Evolutionary conservation across 352 stramenopile genomes (phyloP), one percentile per base, ranked within the genome.

Genomic region (Pythium insidiosum): DNA sequence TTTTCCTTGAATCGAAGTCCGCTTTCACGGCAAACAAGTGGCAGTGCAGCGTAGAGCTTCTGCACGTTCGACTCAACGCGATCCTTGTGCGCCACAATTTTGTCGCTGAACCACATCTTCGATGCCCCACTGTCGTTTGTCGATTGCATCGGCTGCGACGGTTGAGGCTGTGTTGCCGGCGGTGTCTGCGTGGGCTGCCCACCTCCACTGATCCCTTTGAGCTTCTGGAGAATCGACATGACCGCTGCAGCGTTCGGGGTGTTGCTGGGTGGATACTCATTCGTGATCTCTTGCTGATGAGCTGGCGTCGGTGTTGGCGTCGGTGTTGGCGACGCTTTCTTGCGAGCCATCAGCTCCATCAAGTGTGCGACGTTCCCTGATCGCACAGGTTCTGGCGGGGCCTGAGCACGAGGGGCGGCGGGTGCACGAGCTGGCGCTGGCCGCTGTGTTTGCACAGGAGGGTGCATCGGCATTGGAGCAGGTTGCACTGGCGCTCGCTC

Each of bases 51-150:
- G 45, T 93, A 93, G n/a, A 93, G 47, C 38, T 85, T 88, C 46
- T 91, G 77, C 15, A 93, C 69, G 35, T 93, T 89, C 3, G 73
- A 84, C 56, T 90, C 81, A 19, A 93, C 76, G 16, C 81, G 75
- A 7, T 90, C 76, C 41, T 93, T 93, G 56, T 91, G 77, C 22
- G 66, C 56, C 16, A 88, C 70, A 31, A 90, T 66, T 53, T 84
- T 87, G 53, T 90, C 75, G 31, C 77, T 90, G 49, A 90, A 88
- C 74, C 74, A 90, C 75, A 90, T 87, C 24, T 74, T 68, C n/a
- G 74, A 88, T 13, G 70, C 60, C 34, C 4, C 46, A 4, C 36
- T 46, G 2, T 71, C 64, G n/a, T n/a, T n/a, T n/a, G n/a, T n/a
- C n/a, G n/a, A n/a, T n/a, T n/a, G n/a, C n/a, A n/a, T n/a, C n/a